Base-by-base conservation (phyloP, 352 stramenopile genomes). In the Pythium aphanidermatum region DNA sequence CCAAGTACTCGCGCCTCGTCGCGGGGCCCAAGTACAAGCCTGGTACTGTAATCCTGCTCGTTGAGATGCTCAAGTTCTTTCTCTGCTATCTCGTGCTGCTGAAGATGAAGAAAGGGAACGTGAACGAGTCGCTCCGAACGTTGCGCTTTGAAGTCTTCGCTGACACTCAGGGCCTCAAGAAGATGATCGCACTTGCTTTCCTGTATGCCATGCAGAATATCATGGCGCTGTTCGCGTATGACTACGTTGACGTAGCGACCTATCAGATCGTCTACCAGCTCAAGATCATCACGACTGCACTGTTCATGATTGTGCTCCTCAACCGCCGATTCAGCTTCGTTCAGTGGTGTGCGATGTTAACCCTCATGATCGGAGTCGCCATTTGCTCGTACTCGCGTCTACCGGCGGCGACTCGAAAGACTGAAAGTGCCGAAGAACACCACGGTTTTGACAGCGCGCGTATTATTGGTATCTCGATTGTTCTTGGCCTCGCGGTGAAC, bases 191-290 rank as follows among this genome's bases (percentile, higher is more conserved):
- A 39, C 70, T 94, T 28, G 82, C 82, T 40, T 84, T 92, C 39
- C 69, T 94, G 12, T 94, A 94, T 46, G 82, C 82, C 5, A 55
- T 91, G 50, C 82, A 94, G 46, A 94, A 94, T 60, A 89, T 91
- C 55, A 80, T 88, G 56, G 78, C 82, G 50, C 71, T 94, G 4
- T 70, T 94, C 7, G 80, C 82, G 32, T 94, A 92, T 55, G 82
- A 94, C 56, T 91, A 92, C 61, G 77, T 94, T 29, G 82, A 94
- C 56, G 79, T 94, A 16, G 79, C 82, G 42, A 94, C 82, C 60
- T 94, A 92, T 58, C 80, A 94, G 70, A 91, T 94, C 51, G 79
- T 94, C 38, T 94, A 92, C 61, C 83, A 94, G 63, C 78, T 92
- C 49, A 94, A 94, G 73, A 92, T 94, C 68, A 89, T 94, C 57